Percentiles rank a stretch among this genome's conserved stretches.
Conservation (phyloP, 352 stramenopile species). For the Phytophthora tentaculata region DNA sequence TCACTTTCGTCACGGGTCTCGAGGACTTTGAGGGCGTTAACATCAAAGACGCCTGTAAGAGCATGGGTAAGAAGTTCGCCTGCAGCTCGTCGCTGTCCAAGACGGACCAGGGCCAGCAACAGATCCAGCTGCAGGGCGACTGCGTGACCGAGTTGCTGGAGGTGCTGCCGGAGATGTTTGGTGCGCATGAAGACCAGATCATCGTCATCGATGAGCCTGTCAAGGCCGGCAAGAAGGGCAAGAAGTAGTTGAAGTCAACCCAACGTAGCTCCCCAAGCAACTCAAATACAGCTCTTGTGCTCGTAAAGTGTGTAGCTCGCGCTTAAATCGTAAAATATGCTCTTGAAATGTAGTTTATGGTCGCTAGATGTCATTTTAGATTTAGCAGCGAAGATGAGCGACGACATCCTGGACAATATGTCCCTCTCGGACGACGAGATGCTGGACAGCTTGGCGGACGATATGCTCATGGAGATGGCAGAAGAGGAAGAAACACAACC, state of each 20-base stretch:
- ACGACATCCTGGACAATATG: slow-evolving; percentile 84
- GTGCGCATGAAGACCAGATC: slow-evolving; percentile 78
- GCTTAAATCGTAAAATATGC: slow-evolving; percentile 8
- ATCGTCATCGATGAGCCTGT: slow-evolving; percentile 70
- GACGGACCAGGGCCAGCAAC: slow-evolving; percentile 74
- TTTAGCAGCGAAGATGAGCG: slow-evolving; percentile 46
- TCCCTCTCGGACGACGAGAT: slow-evolving; percentile 89
- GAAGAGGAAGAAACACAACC: slow-evolving; percentile 21
- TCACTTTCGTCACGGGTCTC: slow-evolving; percentile 84
- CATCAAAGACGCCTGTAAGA: slow-evolving; percentile 86
- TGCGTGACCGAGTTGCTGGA: slow-evolving; percentile 77
- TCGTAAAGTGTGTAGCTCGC: slow-evolving; percentile 9
- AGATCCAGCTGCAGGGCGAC: slow-evolving; percentile 87
- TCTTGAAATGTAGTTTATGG: not conserved
- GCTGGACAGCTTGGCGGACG: slow-evolving; percentile 79
- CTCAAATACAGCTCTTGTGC: slow-evolving; percentile 4
- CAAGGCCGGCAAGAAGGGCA: slow-evolving; percentile 60
- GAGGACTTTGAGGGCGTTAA: slow-evolving; percentile 84
- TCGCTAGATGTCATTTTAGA: not conserved
- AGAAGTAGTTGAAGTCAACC: slow-evolving; percentile 38
- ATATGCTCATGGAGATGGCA: slow-evolving; percentile 82
- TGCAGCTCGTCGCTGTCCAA: slow-evolving; percentile 85
- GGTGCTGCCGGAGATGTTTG: slow-evolving; percentile 80
- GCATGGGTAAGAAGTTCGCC: slow-evolving; percentile 81
- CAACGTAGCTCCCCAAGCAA: not conserved